phyloP scores from a whole-genome alignment of 2,329 filamentous ascomycete species.

The Neonectria neomacrospora region DNA sequence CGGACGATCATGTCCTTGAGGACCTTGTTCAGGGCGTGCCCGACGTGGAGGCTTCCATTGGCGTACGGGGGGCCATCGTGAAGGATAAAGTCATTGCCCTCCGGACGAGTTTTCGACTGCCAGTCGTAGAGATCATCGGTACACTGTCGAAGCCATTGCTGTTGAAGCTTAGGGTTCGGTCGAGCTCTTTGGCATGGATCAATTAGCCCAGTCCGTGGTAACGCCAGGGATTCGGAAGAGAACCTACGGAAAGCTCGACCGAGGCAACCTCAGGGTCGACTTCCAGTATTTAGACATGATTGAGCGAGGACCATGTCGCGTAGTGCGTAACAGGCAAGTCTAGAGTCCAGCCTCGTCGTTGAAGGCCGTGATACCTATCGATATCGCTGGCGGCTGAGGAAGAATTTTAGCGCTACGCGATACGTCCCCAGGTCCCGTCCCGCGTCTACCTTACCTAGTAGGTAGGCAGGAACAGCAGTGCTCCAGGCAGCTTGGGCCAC shows the following conservation, averaged over 20 bases:
- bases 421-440: constrained; percentile 8
- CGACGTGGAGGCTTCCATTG: constrained; percentile 90
- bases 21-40: constrained; percentile 96
- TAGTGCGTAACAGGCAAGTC: constrained; percentile 10
- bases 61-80: constrained; percentile 98
- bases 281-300: constrained; percentile 72
- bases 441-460: too few relatives aligned
- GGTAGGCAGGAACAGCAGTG: too few relatives aligned
- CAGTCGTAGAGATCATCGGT: constrained; percentile 90
- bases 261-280: constrained; percentile 79
- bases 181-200: constrained; percentile 56
- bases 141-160: constrained; percentile 76
- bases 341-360: constrained; percentile 17
- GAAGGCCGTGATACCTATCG: constrained; percentile 1
- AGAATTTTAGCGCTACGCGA: constrained; percentile 38
- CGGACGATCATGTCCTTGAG: constrained; percentile 93
- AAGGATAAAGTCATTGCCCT: constrained; percentile 75
- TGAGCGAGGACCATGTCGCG: constrained; percentile 44
- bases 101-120: constrained; percentile 72
- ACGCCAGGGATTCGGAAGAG: neutral
- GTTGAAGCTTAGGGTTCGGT: constrained; percentile 60
- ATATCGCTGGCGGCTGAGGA: constrained; percentile 31
- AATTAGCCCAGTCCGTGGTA: constrained; percentile 31
- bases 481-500: constrained; percentile 24
- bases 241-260: constrained; percentile 76